phyloP scores from a whole-genome alignment of 371 early-diverging fungal genomes.

The Mucor saturninus region DNA sequence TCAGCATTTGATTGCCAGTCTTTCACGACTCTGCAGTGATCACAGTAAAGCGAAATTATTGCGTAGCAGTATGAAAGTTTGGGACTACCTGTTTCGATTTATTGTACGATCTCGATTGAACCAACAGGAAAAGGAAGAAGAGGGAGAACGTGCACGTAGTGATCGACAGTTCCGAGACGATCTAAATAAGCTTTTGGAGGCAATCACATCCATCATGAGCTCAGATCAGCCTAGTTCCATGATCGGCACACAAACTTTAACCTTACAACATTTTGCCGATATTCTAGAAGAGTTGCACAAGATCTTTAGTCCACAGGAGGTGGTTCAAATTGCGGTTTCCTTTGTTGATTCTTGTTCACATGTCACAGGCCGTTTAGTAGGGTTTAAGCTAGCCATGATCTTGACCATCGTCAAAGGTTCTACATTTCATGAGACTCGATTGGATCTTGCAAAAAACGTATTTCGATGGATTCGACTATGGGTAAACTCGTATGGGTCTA shows the following conservation, averaged over 20 bases:
- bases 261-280: conserved; percentile 67
- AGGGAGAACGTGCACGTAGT: conserved; percentile 33
- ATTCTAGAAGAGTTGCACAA: conserved; percentile 58
- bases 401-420: conserved; percentile 62
- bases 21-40: conserved; percentile 50
- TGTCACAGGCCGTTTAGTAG: conserved; percentile 61
- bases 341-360: conserved; percentile 60
- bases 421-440: conserved; percentile 60
- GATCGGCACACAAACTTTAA: conserved; percentile 72
- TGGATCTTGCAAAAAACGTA: conserved; percentile 52
- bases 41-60: conserved; percentile 58
- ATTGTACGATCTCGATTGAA: conserved; percentile 53
- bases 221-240: conserved; percentile 57
- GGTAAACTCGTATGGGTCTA: conserved; percentile 56
- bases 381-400: conserved; percentile 64
- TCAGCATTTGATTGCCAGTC: conserved; percentile 50
- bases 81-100: conserved; percentile 69
- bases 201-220: conserved; percentile 59
- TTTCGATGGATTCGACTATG: conserved; percentile 65
- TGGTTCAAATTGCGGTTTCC: conserved; percentile 52
- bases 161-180: conserved; percentile 49
- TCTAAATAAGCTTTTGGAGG: conserved; percentile 38
- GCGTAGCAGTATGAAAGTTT: conserved; percentile 71
- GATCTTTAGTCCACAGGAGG: conserved; percentile 52
- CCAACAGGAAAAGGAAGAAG: conserved; percentile 42